These are phyloP conservation scores for Stephania cephalantha DNA, from an alignment of 164 flowering plant genomes.

Conservation along the genomic window DNA sequence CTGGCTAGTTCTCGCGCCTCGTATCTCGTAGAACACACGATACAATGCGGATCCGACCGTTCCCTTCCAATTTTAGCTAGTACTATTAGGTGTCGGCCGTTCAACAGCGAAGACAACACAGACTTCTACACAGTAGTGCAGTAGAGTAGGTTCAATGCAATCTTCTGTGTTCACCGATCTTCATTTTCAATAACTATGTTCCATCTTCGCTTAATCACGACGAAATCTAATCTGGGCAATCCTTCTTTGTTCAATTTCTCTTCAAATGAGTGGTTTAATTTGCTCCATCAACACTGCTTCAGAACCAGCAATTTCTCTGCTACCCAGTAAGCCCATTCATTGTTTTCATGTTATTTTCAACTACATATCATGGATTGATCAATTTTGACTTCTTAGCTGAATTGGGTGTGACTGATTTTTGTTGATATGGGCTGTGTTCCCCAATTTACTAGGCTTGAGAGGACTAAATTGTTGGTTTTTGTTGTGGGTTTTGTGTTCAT, in stretches of 20 bases:
- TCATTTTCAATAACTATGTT: too few species aligned
- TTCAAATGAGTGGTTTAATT: neutral
- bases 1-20: too few species aligned
- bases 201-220: too few species aligned
- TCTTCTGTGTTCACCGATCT: too few species aligned
- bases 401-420: neutral
- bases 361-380: neutral
- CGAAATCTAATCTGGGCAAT: neutral
- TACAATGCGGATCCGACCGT: too few species aligned
- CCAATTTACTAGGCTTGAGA: constrained; percentile 24
- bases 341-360: neutral
- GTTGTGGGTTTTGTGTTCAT: constrained; percentile 33
- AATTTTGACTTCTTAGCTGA: neutral
- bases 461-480: constrained; percentile 35
- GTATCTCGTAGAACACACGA: too few species aligned
- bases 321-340: neutral
- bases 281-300: neutral
- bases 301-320: neutral
- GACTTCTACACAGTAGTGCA: too few species aligned
- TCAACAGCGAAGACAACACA: too few species aligned
- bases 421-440: constrained; percentile 25
- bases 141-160: too few species aligned
- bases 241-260: neutral
- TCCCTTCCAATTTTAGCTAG: too few species aligned
- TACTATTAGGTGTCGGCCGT: too few species aligned